These are phyloP conservation scores for Neltuma alba DNA, from an alignment of 306 rosid species.

Conservation along the genomic window DNA sequence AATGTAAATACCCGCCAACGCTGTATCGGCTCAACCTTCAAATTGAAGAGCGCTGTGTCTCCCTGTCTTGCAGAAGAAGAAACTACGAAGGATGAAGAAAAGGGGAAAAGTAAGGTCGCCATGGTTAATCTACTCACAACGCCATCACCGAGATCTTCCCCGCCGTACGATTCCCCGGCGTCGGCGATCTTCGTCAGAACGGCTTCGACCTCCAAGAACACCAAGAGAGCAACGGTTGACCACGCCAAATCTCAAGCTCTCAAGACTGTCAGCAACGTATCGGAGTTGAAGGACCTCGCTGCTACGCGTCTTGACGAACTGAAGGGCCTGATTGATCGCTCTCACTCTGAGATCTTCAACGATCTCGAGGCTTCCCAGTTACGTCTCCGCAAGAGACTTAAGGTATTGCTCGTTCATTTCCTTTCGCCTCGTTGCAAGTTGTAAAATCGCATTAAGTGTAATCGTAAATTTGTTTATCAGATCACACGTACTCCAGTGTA, in stretches of 20 bases:
- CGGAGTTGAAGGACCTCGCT: conserved; percentile 71
- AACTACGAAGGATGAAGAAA: conserved; percentile 53
- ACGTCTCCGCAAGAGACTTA: conserved; percentile 81
- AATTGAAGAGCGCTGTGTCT: not conserved
- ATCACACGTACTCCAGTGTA: not conserved
- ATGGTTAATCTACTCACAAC: conserved; percentile 65
- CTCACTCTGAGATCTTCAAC: conserved; percentile 82
- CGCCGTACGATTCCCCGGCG: conserved; percentile 54
- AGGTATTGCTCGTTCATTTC: conserved; percentile 55
- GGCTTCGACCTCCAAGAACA: conserved; percentile 51
- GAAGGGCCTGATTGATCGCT: conserved; percentile 72
- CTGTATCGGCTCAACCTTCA: not conserved
- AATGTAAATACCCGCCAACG: conserved; percentile 5
- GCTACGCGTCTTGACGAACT: conserved; percentile 69
- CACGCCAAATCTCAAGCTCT: conserved; percentile 48
- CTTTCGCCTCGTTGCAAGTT: not conserved
- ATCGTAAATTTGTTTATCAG: not conserved
- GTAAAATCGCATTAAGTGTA: not conserved
- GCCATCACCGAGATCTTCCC: conserved; percentile 54
- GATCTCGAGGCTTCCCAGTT: conserved; percentile 75
- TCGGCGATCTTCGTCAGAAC: conserved; percentile 54
- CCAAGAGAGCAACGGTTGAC: conserved; percentile 39
- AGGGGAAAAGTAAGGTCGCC: conserved; percentile 46
- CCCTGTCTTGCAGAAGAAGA: conserved; percentile 11
- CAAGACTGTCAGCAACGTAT: conserved; percentile 54